Evolutionary conservation across 441 rosid genomes (phyloP), one percentile per base, ranked within the genome.

Genomic region (Pelargonium myrrhifolium): DNA sequence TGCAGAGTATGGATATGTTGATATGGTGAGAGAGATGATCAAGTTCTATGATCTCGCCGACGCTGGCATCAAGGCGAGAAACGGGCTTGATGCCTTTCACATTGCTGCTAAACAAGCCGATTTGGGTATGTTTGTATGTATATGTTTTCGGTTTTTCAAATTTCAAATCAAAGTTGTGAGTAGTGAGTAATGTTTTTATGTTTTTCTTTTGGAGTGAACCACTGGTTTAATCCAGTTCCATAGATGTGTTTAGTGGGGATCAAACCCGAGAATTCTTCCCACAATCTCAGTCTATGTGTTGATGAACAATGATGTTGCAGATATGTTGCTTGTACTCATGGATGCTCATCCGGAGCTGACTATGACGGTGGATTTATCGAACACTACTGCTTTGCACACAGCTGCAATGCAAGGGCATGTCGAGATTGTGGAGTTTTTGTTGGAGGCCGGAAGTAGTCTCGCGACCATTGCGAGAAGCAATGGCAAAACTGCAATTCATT

Each of bases 41-140:
- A 79, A 79, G 6, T 78, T 80, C 74, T 91, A 83, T 73, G 95
- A 91, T 82, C 88, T 89, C 47, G 75, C 77, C 8, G 78, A 78
- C 62, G 93, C 96, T 42, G 85, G 87, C 31, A 89, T 88, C 82
- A 93, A 85, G 83, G 97, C 97, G 5, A 79, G 90, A 71, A 93
- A 93, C 37, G 99, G 99, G 0, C 91, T 88, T 31, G 99, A 93
- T 74, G 99, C 99, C 26, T 86, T 93, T 71, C 97, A 93, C 77
- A 86, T 93, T 73, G 97, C 95, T 75, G 95, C 97, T 9, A 93
- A 93, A 81, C 96, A 88, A 85, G 97, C 96, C 22, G 86, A 89
- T 85, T 71, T 86, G 63, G 93, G 99, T 89, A 80, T 28, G 76
- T 71, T 15, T 53, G 6, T 17, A 6, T 12, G 40, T 1, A 20